These are phyloP conservation scores for Daldinia bambusicola DNA, from an alignment of 495 filamentous ascomycete species.

Conservation along the genomic window DNA sequence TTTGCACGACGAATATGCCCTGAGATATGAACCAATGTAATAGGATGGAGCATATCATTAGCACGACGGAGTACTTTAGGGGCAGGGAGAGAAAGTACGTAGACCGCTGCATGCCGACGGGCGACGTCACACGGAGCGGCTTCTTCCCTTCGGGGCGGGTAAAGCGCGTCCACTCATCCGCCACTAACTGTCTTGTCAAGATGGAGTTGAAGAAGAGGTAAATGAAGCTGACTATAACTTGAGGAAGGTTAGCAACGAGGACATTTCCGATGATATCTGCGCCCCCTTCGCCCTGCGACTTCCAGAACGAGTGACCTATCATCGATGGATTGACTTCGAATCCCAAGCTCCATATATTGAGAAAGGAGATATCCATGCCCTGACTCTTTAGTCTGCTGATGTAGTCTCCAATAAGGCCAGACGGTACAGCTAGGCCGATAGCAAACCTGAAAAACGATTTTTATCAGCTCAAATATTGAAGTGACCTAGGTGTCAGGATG, in stretches of 20 bases:
- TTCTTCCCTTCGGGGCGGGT: background rate
- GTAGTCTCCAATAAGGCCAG: background rate
- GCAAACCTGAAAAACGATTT: background rate
- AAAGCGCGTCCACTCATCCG: background rate
- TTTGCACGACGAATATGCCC: slow-evolving; percentile 11
- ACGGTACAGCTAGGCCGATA: background rate
- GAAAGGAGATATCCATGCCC: background rate
- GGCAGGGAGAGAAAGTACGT: background rate
- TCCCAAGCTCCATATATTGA: background rate
- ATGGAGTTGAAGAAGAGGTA: slow-evolving; percentile 4
- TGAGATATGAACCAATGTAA: background rate
- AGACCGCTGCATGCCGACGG: background rate
- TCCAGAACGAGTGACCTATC: slow-evolving; percentile 5
- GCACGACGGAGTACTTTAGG: background rate
- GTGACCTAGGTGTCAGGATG: background rate
- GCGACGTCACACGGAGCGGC: background rate
- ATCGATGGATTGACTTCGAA: slow-evolving; percentile 9
- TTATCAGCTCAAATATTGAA: background rate
- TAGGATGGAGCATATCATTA: background rate
- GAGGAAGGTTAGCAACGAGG: background rate
- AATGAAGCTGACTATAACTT: background rate
- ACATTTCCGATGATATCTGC: background rate
- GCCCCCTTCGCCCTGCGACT: background rate
- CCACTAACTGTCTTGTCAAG: background rate
- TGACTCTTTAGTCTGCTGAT: background rate